These are phyloP conservation scores for Nematocida ironsii DNA, from an alignment of 371 early-diverging fungal species.

Conservation along the genomic window DNA sequence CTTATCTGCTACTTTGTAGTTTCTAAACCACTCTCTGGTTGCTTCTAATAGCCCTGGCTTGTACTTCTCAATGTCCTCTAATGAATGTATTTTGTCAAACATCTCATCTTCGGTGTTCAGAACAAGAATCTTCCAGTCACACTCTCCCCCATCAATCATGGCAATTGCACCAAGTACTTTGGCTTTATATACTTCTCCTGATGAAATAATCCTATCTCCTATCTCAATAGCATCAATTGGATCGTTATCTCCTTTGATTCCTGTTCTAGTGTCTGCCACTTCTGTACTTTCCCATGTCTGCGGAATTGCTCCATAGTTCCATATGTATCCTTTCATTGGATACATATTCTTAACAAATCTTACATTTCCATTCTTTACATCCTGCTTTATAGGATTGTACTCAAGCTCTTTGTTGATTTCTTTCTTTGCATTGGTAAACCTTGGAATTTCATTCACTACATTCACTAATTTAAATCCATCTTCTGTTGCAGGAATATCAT, in stretches of 20 bases:
- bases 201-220: slow-evolving; percentile 79
- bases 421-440: slow-evolving; percentile 97
- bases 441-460: slow-evolving; percentile 91
- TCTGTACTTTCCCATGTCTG: slow-evolving; percentile 97
- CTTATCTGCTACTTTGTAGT: slow-evolving; percentile 86
- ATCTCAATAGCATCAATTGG: slow-evolving; percentile 96
- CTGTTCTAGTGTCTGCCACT: slow-evolving; percentile 78
- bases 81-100: slow-evolving; percentile 83
- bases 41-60: slow-evolving; percentile 87
- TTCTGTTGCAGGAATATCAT: slow-evolving; percentile 92
- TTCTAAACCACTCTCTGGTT: slow-evolving; percentile 93
- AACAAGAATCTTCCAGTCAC: slow-evolving; percentile 96
- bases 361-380: slow-evolving; percentile 93
- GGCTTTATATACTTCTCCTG: slow-evolving; percentile 93
- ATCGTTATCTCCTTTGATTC: slow-evolving; percentile 88
- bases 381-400: slow-evolving; percentile 96
- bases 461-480: slow-evolving; percentile 79
- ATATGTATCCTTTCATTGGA: slow-evolving; percentile 98
- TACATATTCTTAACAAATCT: slow-evolving; percentile 95
- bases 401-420: slow-evolving; percentile 74
- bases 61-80: slow-evolving; percentile 88
- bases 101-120: slow-evolving; percentile 88
- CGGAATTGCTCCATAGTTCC: slow-evolving; percentile 98
- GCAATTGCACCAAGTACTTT: slow-evolving; percentile 94
- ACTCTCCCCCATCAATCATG: slow-evolving; percentile 86